Base-by-base conservation (phyloP, 768 basidiomycete species). In the Leccinum subgranulosum region DNA sequence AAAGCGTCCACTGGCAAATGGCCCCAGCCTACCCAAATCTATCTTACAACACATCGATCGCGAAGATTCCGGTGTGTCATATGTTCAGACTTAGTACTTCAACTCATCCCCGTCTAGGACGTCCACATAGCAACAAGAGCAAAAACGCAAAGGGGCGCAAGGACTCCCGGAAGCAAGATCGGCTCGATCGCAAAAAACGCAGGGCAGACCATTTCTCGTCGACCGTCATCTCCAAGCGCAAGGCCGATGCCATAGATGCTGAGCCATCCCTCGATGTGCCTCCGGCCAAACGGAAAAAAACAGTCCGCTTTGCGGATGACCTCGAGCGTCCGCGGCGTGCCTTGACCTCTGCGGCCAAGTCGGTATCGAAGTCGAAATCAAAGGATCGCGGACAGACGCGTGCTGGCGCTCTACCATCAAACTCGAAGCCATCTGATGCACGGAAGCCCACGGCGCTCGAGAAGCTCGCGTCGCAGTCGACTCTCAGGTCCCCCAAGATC, bases 111-210 rank as follows among this genome's bases (percentile, higher is more conserved):
- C 23, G 45, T 17, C 57, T 52, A 58, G 60, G 54, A 49, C 39
- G 25, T 47, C 9, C 48, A 10, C 51, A 50, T 56, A 62, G 49
- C 34, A 33, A 17, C 49, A 62, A 52, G 48, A 36, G 41, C 34
- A 62, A 53, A 29, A 49, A 46, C 10, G 14, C n/a, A 39, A n/a
- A 9, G 3, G 17, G 80, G 49, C 79, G 88, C 55, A 90, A 84
- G 68, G 87, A 87, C 49, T 67, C 79, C 14, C 75, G 89, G 45
- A 91, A 86, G 67, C 79, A 84, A 63, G 81, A 80, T 28, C 79
- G 88, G 57, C 58, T 74, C 1, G 76, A 75, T 47, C 77, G 77
- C 51, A 92, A 89, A 68, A 78, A 82, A 64, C 80, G 82, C 47
- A 90, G 83, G 64, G 85, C 86, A 0, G 74, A 79, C 39, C 82